Conservation (phyloP, 345 rosid genomes). For the Zanthoxylum bungeanum region DNA sequence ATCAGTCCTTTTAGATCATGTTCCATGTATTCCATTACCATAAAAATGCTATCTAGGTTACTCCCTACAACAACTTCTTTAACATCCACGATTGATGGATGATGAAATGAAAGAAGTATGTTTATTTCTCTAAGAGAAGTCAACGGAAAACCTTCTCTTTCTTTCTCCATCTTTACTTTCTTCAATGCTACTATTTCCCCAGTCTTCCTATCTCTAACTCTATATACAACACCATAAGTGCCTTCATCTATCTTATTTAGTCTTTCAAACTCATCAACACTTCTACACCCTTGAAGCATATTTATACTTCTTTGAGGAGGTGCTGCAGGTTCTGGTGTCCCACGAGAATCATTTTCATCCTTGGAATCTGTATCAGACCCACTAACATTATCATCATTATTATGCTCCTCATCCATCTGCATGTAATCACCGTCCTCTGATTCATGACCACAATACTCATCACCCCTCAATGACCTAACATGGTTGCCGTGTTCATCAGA, state of each 20-base stretch:
- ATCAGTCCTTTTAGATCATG: conserved; percentile 95
- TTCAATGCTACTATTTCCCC: conserved; percentile 97
- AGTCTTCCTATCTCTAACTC: conserved; percentile 90
- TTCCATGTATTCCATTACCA: conserved; percentile 99
- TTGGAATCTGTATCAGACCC: conserved; percentile 53
- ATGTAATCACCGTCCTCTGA: conserved; percentile 60
- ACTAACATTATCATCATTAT: conserved; percentile 31
- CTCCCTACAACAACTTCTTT: conserved; percentile 99
- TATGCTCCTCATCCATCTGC: conserved; percentile 59
- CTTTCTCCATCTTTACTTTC: conserved; percentile 99
- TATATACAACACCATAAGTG: conserved; percentile 96
- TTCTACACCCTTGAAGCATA: conserved; percentile 97
- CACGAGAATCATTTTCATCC: conserved; percentile 42
- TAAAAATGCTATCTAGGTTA: conserved; percentile 90
- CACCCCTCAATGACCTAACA: conserved; percentile 53
- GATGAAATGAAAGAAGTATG: conserved; percentile 95
- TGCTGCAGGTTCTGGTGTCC: conserved; percentile 56
- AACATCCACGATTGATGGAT: conserved; percentile 91
- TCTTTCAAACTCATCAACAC: conserved; percentile 98
- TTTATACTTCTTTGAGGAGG: conserved; percentile 76
- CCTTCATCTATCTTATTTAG: conserved; percentile 98
- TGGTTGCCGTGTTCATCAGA: conserved; percentile 53
- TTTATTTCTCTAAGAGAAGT: conserved; percentile 95
- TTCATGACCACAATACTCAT: no score
- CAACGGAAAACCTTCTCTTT: conserved; percentile 98